A percentile compares a stretch with the other conserved stretches of the same genome.
These are phyloP conservation scores for Mucor velutinosus DNA, from an alignment of 371 early-diverging fungal species.

Conservation along the genomic window DNA sequence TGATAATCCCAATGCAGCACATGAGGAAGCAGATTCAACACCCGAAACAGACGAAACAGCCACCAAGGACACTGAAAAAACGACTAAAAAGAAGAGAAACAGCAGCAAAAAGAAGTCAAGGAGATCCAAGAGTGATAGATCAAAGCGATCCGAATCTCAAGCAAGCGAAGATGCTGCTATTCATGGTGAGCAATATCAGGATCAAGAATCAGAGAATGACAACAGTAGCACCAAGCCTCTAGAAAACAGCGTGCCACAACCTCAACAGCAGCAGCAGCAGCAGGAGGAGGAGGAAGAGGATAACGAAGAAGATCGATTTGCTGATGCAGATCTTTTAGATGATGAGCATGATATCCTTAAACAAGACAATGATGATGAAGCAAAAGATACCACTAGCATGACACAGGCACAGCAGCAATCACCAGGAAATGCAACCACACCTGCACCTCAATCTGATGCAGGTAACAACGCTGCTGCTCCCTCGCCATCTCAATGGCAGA, in stretches of 20 bases:
- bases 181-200: no score
- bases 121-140: no score
- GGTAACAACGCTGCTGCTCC: neutral
- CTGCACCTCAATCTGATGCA: neutral
- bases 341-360: neutral
- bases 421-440: neutral
- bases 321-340: constrained; percentile 10
- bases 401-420: neutral
- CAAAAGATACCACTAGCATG: neutral
- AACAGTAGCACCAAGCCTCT: no score
- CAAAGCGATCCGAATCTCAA: no score
- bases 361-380: neutral
- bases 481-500: neutral
- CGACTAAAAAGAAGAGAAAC: no score
- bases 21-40: neutral
- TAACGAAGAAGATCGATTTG: constrained; percentile 2
- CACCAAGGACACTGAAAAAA: no score
- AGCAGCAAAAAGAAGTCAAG: no score
- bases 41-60: no score
- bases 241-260: neutral
- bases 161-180: no score
- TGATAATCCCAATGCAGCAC: no score
- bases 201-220: no score
- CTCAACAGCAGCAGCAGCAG: neutral
- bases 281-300: neutral